phyloP scores from a whole-genome alignment of 495 filamentous ascomycete genomes.

The Cercophora newfieldiana region DNA sequence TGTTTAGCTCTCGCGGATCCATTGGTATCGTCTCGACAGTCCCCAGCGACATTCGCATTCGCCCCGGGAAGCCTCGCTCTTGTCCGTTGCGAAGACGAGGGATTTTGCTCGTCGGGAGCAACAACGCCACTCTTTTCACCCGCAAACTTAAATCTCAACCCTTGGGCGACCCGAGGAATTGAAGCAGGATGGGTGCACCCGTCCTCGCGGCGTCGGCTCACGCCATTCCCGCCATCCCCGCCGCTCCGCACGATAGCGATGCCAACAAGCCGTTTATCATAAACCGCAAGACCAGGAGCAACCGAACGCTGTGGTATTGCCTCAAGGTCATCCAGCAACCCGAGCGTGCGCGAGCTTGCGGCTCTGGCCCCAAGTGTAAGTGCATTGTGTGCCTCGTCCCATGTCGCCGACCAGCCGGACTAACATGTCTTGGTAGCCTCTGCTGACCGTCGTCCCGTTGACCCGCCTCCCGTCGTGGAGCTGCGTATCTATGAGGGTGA shows the following conservation, averaged over 20 bases:
- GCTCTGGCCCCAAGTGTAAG: constrained; percentile 92
- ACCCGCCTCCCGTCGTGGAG: constrained; percentile 96
- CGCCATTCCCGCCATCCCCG: constrained; percentile 29
- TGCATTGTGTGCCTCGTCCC: constrained; percentile 11
- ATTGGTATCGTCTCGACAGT: neutral
- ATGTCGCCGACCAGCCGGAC: constrained; percentile 7
- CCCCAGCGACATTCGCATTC: neutral
- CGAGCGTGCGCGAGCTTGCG: constrained; percentile 92
- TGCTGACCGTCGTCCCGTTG: constrained; percentile 92
- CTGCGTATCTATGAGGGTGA: constrained; percentile 82
- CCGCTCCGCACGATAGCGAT: constrained; percentile 22
- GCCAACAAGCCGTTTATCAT: constrained; percentile 20
- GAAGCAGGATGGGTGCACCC: constrained; percentile 32
- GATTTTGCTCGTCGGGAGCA: neutral
- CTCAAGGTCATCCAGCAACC: constrained; percentile 92
- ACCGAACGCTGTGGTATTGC: constrained; percentile 77
- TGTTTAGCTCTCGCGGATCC: neutral
- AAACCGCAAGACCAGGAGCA: constrained; percentile 71
- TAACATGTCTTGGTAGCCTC: constrained; percentile 61
- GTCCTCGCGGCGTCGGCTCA: constrained; percentile 32
- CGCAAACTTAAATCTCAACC: neutral
- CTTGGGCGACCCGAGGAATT: neutral
- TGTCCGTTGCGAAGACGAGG: neutral
- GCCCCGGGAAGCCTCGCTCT: neutral
- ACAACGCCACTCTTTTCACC: neutral